A percentile compares a stretch with the other conserved stretches of the same genome.
Evolutionary conservation across 148 eudicot genomes (phyloP).

Genomic region (Suaeda aralocaspica): DNA sequence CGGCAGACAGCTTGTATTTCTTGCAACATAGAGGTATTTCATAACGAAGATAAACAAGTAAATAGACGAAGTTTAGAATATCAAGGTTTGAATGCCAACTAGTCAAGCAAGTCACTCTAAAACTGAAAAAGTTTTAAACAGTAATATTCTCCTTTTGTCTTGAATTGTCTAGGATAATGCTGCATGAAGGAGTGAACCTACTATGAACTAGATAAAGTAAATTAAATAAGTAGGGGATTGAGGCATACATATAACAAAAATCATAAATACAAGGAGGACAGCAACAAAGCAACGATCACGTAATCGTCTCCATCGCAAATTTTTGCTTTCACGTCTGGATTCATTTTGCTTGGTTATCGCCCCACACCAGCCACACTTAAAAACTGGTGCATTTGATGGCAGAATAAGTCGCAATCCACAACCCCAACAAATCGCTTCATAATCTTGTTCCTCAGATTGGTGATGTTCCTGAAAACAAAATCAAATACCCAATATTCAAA

Average conservation of each 20-base stretch:
- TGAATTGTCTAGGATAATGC: not conserved
- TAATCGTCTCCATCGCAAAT: slow-evolving; percentile 57
- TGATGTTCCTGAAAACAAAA: slow-evolving; percentile 29
- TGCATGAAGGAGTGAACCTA: not conserved
- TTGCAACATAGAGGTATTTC: not conserved
- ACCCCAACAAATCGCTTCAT: slow-evolving; percentile 87
- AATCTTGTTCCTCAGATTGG: slow-evolving; percentile 39
- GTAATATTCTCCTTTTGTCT: not conserved
- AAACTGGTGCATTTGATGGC: slow-evolving; percentile 68
- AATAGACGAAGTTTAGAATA: not conserved
- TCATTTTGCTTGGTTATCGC: slow-evolving; percentile 76
- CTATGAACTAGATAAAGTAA: not conserved
- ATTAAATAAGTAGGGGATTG: not conserved
- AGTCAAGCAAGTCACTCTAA: not conserved
- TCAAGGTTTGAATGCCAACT: not conserved
- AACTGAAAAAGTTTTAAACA: not conserved
- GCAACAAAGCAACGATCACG: slow-evolving; percentile 77
- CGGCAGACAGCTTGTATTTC: not conserved
- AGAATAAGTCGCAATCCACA: slow-evolving; percentile 89
- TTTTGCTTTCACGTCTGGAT: slow-evolving; percentile 35
- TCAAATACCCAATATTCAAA: not conserved
- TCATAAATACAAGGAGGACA: slow-evolving; percentile 58
- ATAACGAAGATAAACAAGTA: not conserved
- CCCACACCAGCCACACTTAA: slow-evolving; percentile 98
- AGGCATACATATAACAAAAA: slow-evolving; percentile 67